Evolutionary conservation across 225 moss, liverwort and hornwort genomes (phyloP).

Genomic region (Bryoerythrophyllum caledonicum): DNA sequence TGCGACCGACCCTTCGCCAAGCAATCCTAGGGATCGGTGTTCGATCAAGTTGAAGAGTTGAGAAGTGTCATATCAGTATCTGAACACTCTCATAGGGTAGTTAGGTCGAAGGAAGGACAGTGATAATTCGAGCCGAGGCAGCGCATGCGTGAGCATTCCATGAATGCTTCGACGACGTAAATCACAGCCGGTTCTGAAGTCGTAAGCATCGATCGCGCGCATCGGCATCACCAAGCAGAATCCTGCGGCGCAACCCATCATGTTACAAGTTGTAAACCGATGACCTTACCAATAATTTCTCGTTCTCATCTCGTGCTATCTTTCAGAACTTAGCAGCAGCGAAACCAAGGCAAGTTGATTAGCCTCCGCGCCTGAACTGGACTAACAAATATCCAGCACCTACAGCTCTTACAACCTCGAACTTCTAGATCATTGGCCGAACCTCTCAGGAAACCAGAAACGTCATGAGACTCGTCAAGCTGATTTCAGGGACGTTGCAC

Average conservation of each 20-base stretch:
- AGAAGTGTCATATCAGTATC: not conserved
- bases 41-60: no score
- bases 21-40: not conserved
- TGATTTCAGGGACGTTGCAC: no score
- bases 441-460: not conserved
- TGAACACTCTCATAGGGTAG: not conserved
- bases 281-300: not conserved
- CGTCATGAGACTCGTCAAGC: not conserved
- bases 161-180: not conserved
- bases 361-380: no score
- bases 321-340: not conserved
- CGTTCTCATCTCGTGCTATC: not conserved
- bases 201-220: not conserved
- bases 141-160: not conserved
- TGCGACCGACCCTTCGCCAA: not conserved
- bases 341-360: not conserved
- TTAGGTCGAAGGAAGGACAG: not conserved
- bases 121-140: not conserved
- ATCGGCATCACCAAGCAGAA: not conserved
- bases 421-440: not conserved
- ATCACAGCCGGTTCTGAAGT: not conserved
- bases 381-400: not conserved
- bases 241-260: not conserved
- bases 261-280: no score
- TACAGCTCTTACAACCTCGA: not conserved